Evolutionary conservation across 2,329 filamentous ascomycete species (phyloP).

Genomic region (Leptographium lundbergii): DNA sequence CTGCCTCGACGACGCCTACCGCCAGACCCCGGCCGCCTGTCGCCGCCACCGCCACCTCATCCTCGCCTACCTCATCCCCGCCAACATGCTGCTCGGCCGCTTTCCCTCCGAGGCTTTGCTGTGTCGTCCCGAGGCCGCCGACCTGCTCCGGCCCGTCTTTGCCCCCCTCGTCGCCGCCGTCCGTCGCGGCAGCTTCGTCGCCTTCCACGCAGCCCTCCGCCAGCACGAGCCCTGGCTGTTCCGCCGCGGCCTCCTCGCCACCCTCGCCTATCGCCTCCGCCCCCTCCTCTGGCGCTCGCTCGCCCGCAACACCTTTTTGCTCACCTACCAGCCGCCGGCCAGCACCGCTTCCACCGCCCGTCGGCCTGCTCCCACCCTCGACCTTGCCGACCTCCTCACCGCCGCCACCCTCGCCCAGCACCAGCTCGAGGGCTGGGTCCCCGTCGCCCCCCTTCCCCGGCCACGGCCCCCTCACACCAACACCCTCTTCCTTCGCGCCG

Average conservation of each 20-base stretch:
- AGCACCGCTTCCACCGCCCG: conserved; percentile 21
- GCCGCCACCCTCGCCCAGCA: conserved; percentile 55
- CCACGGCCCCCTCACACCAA: conserved; percentile 31
- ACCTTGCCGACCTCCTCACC: conserved; percentile 54
- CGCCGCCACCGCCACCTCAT: conserved; percentile 66
- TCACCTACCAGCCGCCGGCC: conserved; percentile 59
- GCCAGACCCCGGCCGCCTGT: conserved; percentile 49
- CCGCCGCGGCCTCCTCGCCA: conserved; percentile 60
- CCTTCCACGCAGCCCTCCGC: conserved; percentile 58
- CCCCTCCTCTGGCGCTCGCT: conserved; percentile 77
- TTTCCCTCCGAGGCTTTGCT: conserved; percentile 61
- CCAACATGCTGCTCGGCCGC: conserved; percentile 73
- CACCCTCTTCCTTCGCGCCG: conserved; percentile 37
- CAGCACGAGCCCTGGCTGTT: conserved; percentile 60
- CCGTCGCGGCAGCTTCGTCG: conserved; percentile 53
- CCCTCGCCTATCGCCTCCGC: conserved; percentile 64
- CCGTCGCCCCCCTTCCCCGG: conserved; percentile 20
- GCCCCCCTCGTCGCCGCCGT: conserved; percentile 61
- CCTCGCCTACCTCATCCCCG: conserved; percentile 69
- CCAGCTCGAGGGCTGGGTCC: conserved; percentile 45
- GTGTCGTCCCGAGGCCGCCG: conserved; percentile 54
- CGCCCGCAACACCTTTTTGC: conserved; percentile 62
- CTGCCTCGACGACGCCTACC: conserved; percentile 68
- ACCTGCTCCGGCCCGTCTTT: conserved; percentile 53
- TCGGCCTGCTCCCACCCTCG: conserved; percentile 59